Base-by-base conservation (phyloP, 352 stramenopile species). In the Globisporangium paddicum region DNA sequence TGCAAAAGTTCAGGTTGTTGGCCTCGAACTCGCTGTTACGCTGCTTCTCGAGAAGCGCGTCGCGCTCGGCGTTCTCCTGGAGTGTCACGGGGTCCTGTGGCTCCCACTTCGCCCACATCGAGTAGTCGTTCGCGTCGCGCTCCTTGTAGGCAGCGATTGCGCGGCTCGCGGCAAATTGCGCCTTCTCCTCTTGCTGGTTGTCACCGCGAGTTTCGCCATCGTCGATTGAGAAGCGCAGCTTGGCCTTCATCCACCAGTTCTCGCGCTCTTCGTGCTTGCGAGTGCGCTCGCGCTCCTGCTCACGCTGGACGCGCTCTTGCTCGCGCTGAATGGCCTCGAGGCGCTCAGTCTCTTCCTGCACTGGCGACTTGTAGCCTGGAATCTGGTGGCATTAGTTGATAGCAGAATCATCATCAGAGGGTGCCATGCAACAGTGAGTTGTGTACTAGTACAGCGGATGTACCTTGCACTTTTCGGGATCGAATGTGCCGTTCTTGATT, bases 81-180 rank as follows among this genome's bases (percentile, higher is more conserved):
- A 80, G 30, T 11, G 79, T 85, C 13, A 77, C 82, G 0, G 84
- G 82, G 35, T 94, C 84, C 61, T 90, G 68, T 0, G 84, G 82
- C 30, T 79, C 75, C 82, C 84, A 94, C n/a, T 69, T 69, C 23
- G 71, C 30, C 84, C 84, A 94, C n/a, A 79, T 19, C 7, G 84
- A 94, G 66, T 92, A 94, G 68, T 91, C 81, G 60, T 91, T 93
- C 25, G 78, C 81, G 47, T 94, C 84, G 3, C 79, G 77, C 3
- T 77, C 56, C 55, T 90, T 91, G 63, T 90, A 91, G 25, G 82
- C 79, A 5, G 69, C 67, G 2, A 92, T 62, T 8, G 88, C 64
- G 34, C 82, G 84, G 47, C 85, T 91, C 3, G 71, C 75, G 66
- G 58, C 50, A 67, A 90, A 13, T 55, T 61, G 47, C 18, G 28